Evolutionary conservation across 2,329 filamentous ascomycete species (phyloP).

Genomic region (Pyricularia pennisetigena): DNA sequence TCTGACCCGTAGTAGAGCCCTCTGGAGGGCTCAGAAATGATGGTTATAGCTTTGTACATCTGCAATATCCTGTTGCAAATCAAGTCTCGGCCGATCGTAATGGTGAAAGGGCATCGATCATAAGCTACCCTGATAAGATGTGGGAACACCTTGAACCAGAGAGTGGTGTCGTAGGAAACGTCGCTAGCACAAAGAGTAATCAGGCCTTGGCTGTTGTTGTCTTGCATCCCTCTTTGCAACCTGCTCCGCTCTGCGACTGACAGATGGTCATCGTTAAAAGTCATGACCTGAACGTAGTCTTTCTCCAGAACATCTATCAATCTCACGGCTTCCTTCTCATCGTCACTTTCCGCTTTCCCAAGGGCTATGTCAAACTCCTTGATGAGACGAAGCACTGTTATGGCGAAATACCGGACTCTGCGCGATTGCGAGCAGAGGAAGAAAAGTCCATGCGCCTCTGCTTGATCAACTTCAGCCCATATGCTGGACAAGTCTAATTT

Average conservation of each 20-base stretch:
- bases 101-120: slow-evolving; percentile 82
- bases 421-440: slow-evolving; percentile 95
- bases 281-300: slow-evolving; percentile 79
- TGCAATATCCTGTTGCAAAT: slow-evolving; percentile 87
- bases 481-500: slow-evolving; percentile 80
- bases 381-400: slow-evolving; percentile 84
- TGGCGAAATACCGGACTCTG: slow-evolving; percentile 78
- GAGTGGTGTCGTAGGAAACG: slow-evolving; percentile 81
- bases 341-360: slow-evolving; percentile 50
- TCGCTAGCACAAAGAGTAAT: slow-evolving; percentile 95
- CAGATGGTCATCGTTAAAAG: slow-evolving; percentile 83
- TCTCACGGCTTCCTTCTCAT: slow-evolving; percentile 46
- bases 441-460: slow-evolving; percentile 93
- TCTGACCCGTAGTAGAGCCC: slow-evolving; percentile 55
- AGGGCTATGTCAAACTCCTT: slow-evolving; percentile 89
- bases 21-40: slow-evolving; percentile 64
- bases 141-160: slow-evolving; percentile 98
- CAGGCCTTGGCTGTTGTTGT: slow-evolving; percentile 71
- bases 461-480: slow-evolving; percentile 89
- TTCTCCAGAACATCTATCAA: slow-evolving; percentile 90
- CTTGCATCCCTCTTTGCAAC: slow-evolving; percentile 80
- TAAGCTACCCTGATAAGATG: slow-evolving; percentile 87
- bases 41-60: slow-evolving; percentile 79
- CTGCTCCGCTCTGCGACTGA: slow-evolving; percentile 89
- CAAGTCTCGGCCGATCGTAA: slow-evolving; percentile 81